These are phyloP conservation scores for Diaporthe sp. DNA, from an alignment of 2,329 filamentous ascomycete species.

Conservation along the genomic window DNA sequence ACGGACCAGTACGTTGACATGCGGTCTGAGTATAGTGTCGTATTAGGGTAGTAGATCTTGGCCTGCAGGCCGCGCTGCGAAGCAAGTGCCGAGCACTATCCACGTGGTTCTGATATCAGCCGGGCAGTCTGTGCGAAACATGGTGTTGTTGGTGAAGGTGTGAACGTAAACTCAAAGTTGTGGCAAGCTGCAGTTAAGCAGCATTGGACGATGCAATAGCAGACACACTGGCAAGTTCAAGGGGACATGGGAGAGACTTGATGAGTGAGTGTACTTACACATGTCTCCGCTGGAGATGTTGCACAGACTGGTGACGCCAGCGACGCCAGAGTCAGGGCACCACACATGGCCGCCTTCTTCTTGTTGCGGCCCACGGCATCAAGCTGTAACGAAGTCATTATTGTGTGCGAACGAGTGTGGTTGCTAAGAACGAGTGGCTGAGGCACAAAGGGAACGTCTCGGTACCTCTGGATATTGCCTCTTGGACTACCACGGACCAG, in stretches of 20 bases:
- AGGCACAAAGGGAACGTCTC: neutral
- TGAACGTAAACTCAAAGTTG: neutral
- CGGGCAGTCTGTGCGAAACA: slow-evolving; percentile 16
- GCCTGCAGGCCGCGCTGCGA: slow-evolving; percentile 45
- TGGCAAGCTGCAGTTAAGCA: neutral
- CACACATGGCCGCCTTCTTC: neutral
- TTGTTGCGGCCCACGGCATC: neutral
- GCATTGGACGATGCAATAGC: neutral
- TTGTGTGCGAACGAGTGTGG: neutral
- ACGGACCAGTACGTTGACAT: slow-evolving; percentile 55
- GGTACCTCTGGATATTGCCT: slow-evolving; percentile 8
- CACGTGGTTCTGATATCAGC: neutral
- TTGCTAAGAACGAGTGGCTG: neutral
- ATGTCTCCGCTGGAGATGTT: neutral
- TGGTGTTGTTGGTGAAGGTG: neutral
- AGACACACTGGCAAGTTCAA: neutral
- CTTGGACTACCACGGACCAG: neutral
- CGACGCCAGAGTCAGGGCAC: slow-evolving; percentile 15
- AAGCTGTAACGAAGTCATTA: slow-evolving; percentile 3
- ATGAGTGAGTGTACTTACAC: slow-evolving; percentile 5
- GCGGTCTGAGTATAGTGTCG: slow-evolving; percentile 48
- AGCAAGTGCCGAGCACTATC: slow-evolving; percentile 48
- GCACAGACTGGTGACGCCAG: neutral
- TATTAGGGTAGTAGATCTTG: slow-evolving; percentile 50
- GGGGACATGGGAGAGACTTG: too few species aligned